Conservation (phyloP, 306 rosid species). For the Leucaena leucocephala region DNA sequence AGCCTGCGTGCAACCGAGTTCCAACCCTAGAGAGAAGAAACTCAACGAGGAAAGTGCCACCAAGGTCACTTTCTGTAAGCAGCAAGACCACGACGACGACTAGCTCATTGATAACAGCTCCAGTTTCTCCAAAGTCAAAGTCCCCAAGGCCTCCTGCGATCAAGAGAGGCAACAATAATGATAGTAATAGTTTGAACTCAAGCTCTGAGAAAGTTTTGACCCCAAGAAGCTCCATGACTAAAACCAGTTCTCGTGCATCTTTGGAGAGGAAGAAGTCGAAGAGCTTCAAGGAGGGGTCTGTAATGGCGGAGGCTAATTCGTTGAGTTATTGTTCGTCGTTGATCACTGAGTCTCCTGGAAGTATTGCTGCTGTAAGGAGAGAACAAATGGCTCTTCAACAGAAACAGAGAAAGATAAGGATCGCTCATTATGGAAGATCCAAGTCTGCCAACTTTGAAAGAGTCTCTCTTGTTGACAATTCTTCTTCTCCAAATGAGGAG, state of each 20-base stretch:
- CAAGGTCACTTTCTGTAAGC: conserved; percentile 50
- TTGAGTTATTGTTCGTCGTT: conserved; percentile 74
- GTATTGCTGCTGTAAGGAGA: conserved; percentile 91
- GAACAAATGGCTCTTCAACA: conserved; percentile 91
- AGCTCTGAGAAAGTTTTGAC: conserved; percentile 68
- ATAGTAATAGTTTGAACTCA: conserved; percentile 56
- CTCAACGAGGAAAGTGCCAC: conserved; percentile 62
- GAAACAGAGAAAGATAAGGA: conserved; percentile 86
- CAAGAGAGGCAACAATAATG: conserved; percentile 74
- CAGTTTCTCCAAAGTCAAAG: conserved; percentile 73
- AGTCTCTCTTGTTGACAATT: conserved; percentile 49
- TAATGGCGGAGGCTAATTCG: conserved; percentile 51
- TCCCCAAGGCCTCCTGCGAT: conserved; percentile 79
- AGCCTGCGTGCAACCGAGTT: conserved; percentile 81
- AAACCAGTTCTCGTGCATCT: conserved; percentile 46
- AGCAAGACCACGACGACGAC: conserved; percentile 33
- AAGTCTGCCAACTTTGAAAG: conserved; percentile 85
- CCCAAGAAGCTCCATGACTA: conserved; percentile 47
- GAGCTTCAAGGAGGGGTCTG: conserved; percentile 71
- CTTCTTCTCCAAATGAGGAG: conserved; percentile 50
- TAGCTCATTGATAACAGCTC: conserved; percentile 49
- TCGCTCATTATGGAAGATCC: conserved; percentile 97
- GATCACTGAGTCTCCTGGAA: conserved; percentile 93
- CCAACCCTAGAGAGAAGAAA: conserved; percentile 68
- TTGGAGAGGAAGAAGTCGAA: conserved; percentile 89